These are phyloP conservation scores for Mesembryanthemum crystallinum DNA, from an alignment of 148 eudicot genomes.

Conservation along the genomic window DNA sequence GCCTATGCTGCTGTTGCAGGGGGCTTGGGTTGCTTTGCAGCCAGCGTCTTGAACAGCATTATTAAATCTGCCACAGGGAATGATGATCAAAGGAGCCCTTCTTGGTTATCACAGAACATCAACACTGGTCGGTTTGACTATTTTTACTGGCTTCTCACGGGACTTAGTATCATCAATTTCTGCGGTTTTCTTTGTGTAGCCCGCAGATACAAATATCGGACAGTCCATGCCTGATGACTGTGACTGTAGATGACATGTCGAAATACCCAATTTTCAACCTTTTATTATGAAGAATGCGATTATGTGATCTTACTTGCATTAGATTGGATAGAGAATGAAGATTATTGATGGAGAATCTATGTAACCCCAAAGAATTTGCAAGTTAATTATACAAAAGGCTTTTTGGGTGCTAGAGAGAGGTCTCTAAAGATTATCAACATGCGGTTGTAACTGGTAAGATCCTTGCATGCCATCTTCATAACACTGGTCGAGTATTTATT, in stretches of 20 bases:
- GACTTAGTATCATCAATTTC: slow-evolving; percentile 63
- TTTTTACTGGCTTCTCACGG: slow-evolving; percentile 78
- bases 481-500: too few relatives aligned
- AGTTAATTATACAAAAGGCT: not conserved
- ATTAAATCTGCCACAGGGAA: slow-evolving; percentile 53
- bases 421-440: too few relatives aligned
- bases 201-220: slow-evolving; percentile 53
- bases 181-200: slow-evolving; percentile 59
- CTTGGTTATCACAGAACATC: slow-evolving; percentile 93
- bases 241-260: not conserved
- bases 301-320: not conserved
- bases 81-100: slow-evolving; percentile 28
- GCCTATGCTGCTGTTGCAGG: slow-evolving; percentile 94
- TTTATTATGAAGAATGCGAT: not conserved
- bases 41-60: slow-evolving; percentile 62
- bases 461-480: too few relatives aligned
- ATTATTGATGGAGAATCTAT: not conserved
- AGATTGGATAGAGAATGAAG: not conserved
- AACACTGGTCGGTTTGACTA: slow-evolving; percentile 80
- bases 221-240: slow-evolving; percentile 4
- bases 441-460: too few relatives aligned
- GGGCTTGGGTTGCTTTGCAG: slow-evolving; percentile 85
- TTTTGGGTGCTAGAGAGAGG: too few relatives aligned
- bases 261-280: not conserved
- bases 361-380: not conserved